These are phyloP conservation scores for Solanum virginianum DNA, from an alignment of 257 asterid genomes.

Conservation along the genomic window DNA sequence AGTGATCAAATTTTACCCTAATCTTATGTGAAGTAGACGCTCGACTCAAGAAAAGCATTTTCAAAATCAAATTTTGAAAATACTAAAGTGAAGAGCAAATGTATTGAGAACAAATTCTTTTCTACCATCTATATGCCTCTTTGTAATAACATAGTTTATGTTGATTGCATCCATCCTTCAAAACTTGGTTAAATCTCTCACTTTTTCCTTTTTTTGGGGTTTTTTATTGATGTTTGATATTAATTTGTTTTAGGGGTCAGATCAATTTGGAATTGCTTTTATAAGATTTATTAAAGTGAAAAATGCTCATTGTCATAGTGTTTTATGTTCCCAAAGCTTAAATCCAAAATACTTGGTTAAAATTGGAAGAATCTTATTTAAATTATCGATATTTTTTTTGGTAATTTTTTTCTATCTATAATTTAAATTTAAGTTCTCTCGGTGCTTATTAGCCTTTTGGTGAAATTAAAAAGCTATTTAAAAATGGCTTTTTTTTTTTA, in stretches of 20 bases:
- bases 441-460: not conserved
- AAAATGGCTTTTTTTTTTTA: too few species aligned
- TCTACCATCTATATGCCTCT: not conserved
- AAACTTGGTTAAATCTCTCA: not conserved
- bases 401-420: not conserved
- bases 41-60: too few species aligned
- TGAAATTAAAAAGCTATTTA: too few species aligned
- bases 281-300: not conserved
- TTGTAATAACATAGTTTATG: not conserved
- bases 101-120: not conserved
- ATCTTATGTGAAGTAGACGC: too few species aligned
- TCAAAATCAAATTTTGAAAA: too few species aligned
- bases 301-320: not conserved
- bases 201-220: too few species aligned
- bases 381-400: too few species aligned
- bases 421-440: not conserved
- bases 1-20: not conserved
- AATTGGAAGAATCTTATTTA: not conserved
- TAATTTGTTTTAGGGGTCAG: not conserved
- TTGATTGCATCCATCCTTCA: not conserved
- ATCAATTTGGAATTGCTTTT: not conserved
- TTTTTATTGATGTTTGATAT: not conserved
- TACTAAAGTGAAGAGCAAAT: too few species aligned
- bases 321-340: not conserved
- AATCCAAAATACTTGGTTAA: not conserved